phyloP scores from a whole-genome alignment of 2,329 filamentous ascomycete species.

The Ascochyta lentis region DNA sequence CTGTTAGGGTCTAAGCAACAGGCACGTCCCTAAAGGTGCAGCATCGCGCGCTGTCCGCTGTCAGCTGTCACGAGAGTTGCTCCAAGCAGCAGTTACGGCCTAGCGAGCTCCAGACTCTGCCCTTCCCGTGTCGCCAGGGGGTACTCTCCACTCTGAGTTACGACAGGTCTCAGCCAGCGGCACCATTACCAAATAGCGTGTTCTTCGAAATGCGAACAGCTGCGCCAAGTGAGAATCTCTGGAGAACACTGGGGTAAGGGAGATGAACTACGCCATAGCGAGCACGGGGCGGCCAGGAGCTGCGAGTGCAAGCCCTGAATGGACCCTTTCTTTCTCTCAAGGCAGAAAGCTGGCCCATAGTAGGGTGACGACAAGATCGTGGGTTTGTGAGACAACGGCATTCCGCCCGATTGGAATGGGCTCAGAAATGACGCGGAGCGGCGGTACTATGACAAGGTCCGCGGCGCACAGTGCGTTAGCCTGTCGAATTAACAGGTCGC shows the following conservation, averaged over 20 bases:
- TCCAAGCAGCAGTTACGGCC: no score
- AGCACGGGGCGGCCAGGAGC: neutral
- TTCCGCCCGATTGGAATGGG: neutral
- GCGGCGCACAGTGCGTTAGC: neutral
- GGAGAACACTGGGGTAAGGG: slow-evolving; percentile 4
- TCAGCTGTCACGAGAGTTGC: neutral
- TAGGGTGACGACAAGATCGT: neutral
- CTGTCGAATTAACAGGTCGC: neutral
- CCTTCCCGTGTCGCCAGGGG: neutral
- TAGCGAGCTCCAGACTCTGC: neutral
- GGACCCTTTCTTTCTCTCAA: no score
- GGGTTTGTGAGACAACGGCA: neutral
- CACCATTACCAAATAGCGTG: slow-evolving; percentile 7
- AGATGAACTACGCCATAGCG: neutral
- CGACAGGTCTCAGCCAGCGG: neutral
- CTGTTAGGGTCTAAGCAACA: slow-evolving; percentile 1
- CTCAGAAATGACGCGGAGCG: slow-evolving; percentile 2
- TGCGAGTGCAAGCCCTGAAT: neutral
- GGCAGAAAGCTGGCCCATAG: neutral
- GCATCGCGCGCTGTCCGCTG: neutral
- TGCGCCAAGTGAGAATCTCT: neutral
- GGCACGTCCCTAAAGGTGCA: neutral
- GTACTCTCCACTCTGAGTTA: neutral
- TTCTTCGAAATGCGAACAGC: neutral
- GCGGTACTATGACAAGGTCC: neutral